Evolutionary conservation across 305 asterid genomes (phyloP), one percentile per base, ranked within the genome.

Genomic region (Solanum chacoense): DNA sequence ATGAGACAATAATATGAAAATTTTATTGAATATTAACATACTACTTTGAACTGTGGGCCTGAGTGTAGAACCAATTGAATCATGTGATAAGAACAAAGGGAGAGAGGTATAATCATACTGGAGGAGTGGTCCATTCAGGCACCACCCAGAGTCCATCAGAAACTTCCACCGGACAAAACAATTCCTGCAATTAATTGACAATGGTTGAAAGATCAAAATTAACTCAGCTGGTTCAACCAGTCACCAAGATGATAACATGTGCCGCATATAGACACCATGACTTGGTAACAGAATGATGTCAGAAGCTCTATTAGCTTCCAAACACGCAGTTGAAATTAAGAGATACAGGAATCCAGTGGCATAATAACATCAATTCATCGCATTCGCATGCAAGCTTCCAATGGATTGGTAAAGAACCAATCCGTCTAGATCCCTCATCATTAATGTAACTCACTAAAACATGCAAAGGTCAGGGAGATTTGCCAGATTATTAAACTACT

Each of bases 111-210:
- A 88, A 89, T 90, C 98, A 92, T 94, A 97, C 99, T 10, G 98
- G 98, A 88, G 96, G 93, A n/a, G 86, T 88, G 85, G 90, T 93
- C 99, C 99, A 95, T 88, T 97, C 97, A 81, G 99, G 99, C 89
- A 97, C 98, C 88, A 96, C 89, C 99, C 99, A 97, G 63, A 97
- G 93, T 78, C 96, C 97, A 72, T 96, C 95, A 29, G 90, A 88
- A 85, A 97, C 93, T 93, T 95, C 93, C 89, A 94, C 94, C 0
- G 98, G 98, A 86, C 91, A 92, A 92, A 97, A 97, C n/a, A 96
- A 93, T 90, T 97, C 98, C 99, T 96, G 93, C 40, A 91, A 83
- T 89, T 72, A 83, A 31, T 74, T 40, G 29, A 83, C 75, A 59
- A 28, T 8, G 13, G 38, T 80, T 86, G 55, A 28, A 74, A 42